These are phyloP conservation scores for Coemansia sp. DNA, from an alignment of 192 early-diverging fungal species.

Conservation along the genomic window DNA sequence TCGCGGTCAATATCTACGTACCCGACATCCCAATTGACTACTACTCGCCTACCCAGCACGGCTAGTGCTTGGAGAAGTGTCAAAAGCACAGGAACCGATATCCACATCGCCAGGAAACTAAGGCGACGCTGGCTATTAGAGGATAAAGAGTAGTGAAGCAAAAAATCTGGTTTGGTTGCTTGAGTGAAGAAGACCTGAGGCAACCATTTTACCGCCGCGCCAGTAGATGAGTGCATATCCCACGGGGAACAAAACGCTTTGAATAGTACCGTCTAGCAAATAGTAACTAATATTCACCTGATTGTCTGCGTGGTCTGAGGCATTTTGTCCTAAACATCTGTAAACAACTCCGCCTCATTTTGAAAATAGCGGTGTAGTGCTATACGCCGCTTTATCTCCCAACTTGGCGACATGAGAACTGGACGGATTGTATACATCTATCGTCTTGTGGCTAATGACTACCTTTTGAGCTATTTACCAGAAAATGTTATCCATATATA, in stretches of 20 bases:
- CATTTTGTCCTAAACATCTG: not conserved
- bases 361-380: not conserved
- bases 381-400: not conserved
- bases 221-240: not conserved
- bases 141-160: not conserved
- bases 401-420: too few relatives aligned
- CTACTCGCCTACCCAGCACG: slow-evolving; percentile 7
- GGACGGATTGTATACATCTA: too few relatives aligned
- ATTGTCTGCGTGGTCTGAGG: not conserved
- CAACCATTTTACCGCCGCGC: not conserved
- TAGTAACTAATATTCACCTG: too few relatives aligned
- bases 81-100: not conserved
- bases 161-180: not conserved
- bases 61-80: not conserved
- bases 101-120: not conserved
- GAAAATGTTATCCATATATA: too few relatives aligned
- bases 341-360: not conserved
- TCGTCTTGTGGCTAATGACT: not conserved
- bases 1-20: slow-evolving; percentile 66
- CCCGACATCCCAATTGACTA: slow-evolving; percentile 65
- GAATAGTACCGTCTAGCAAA: not conserved
- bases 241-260: not conserved
- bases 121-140: not conserved
- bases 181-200: not conserved
- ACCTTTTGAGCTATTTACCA: not conserved